Conservation (phyloP, 257 asterid genomes). For the Petrea volubilis region DNA sequence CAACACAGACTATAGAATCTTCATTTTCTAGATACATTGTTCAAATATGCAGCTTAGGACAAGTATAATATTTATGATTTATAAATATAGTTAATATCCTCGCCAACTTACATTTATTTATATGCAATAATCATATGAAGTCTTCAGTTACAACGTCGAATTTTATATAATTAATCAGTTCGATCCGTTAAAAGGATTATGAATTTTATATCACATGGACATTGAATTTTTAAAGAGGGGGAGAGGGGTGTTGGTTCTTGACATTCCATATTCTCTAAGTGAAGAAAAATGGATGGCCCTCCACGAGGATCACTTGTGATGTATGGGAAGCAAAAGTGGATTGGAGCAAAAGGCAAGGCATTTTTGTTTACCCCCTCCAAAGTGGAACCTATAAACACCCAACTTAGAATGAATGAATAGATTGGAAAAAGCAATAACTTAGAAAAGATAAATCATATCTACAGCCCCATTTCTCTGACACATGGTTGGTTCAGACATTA, state of each 20-base stretch:
- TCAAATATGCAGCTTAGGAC: neutral
- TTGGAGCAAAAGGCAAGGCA: slow-evolving; percentile 31
- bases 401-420: slow-evolving; percentile 23
- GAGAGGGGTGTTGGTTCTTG: neutral
- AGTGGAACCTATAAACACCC: slow-evolving; percentile 41
- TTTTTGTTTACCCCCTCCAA: slow-evolving; percentile 26
- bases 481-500: slow-evolving; percentile 35
- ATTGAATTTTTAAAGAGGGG: neutral
- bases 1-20: neutral
- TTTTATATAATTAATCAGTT: too few species aligned
- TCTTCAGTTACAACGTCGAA: too few species aligned
- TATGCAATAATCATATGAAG: too few species aligned
- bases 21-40: neutral
- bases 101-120: too few species aligned
- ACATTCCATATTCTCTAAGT: slow-evolving; percentile 23
- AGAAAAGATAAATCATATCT: neutral
- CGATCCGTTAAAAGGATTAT: neutral
- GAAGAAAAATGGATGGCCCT: slow-evolving; percentile 28
- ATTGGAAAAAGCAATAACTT: slow-evolving; percentile 26
- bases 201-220: neutral
- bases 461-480: slow-evolving; percentile 15
- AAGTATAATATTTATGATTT: too few species aligned
- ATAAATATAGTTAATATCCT: too few species aligned
- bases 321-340: slow-evolving; percentile 29
- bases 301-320: neutral